phyloP scores from a whole-genome alignment of 1,284 basidiomycete genomes.

The Boletus semigastroideus region DNA sequence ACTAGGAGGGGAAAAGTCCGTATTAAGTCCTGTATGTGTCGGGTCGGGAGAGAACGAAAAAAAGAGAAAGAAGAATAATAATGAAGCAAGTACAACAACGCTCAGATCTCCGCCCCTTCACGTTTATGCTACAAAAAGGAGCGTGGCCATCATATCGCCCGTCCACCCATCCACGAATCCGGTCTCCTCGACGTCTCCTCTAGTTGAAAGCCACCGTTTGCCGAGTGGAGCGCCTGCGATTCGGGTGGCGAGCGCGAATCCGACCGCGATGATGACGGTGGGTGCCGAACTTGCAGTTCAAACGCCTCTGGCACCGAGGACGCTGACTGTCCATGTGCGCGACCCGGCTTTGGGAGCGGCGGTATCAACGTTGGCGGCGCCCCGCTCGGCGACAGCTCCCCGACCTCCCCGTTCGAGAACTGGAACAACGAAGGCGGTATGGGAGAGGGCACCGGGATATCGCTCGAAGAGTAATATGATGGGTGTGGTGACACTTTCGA shows the following conservation, averaged over 20 bases:
- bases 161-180: constrained; percentile 43
- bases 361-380: constrained; percentile 8
- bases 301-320: constrained; percentile 25
- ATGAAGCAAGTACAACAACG: constrained; percentile 15
- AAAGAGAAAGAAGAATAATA: background rate
- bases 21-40: background rate
- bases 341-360: background rate
- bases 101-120: constrained; percentile 4
- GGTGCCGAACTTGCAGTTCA: constrained; percentile 54
- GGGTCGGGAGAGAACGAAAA: background rate
- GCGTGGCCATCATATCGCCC: constrained; percentile 34
- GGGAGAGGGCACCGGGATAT: constrained; percentile 62
- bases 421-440: constrained; percentile 51
- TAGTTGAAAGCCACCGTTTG: background rate
- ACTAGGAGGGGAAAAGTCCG: no score
- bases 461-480: constrained; percentile 74
- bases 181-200: constrained; percentile 31
- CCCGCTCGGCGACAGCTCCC: constrained; percentile 9
- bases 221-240: constrained; percentile 12
- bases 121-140: constrained; percentile 19
- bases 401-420: constrained; percentile 43
- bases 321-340: constrained; percentile 6
- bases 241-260: constrained; percentile 10
- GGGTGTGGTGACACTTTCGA: constrained; percentile 15
- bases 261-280: constrained; percentile 14